Base-by-base conservation (phyloP, 768 basidiomycete genomes). In the Ramaria rubella region DNA sequence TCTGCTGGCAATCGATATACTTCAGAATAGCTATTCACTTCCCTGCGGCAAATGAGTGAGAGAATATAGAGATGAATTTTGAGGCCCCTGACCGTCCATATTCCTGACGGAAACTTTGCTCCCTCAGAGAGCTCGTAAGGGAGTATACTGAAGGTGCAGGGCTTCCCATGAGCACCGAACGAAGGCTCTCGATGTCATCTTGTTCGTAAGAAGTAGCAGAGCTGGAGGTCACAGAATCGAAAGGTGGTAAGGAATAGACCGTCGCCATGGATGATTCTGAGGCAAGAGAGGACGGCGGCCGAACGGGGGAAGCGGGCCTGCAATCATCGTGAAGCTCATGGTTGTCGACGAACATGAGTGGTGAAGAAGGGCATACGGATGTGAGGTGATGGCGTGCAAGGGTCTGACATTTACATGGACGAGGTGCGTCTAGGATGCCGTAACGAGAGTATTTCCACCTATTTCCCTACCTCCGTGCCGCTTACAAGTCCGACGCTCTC, bases 1-100 rank as follows among this genome's bases (percentile, higher is more conserved):
- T 90, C 89, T 26, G 87, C 89, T 12, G 89, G 86, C 26, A 91
- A 73, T 42, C 78, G 78, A 64, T 91, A 91, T 1, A 90, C 77
- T 44, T 90, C 86, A 1, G 88, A 90, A 61, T 86, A 85, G 60
- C 82, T 88, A 70, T 90, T 90, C 43, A 90, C 67, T 45, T 27
- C 44, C 26, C 44, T 45, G 26, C 14, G n/a, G 24, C 26, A 21
- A 21, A 14, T 21, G 44, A 9, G 54, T 55, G 48, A 24, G 34
- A 46, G 49, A 31, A 31, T 11, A 48, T 54, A 15, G 21, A 42
- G 21, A 53, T 38, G 45, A 12, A 3, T 15, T 23, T 8, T 45
- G 44, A 12, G 21, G 21, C 2, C 2, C 15, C 44, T 30, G 74
- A 77, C 40, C 88, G 75, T 0, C 87, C 88, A 57, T 80, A 83